phyloP scores from a whole-genome alignment of 805 yeast genomes.

The Nakazawaea sp. region DNA sequence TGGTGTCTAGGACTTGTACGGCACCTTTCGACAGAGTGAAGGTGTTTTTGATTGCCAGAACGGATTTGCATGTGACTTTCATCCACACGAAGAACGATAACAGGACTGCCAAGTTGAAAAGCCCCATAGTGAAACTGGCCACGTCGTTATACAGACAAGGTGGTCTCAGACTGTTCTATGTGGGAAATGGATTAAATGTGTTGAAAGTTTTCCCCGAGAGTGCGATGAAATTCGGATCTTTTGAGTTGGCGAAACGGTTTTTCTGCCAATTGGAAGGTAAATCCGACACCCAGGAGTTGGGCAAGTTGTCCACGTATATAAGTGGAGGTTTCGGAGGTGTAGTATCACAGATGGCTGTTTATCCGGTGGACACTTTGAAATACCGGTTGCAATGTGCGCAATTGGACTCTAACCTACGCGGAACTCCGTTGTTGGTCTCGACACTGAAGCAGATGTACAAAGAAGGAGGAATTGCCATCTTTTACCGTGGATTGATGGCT shows the following conservation, averaged over 20 bases:
- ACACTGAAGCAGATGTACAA: constrained; percentile 75
- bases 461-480: constrained; percentile 72
- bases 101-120: constrained; percentile 39
- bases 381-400: constrained; percentile 92
- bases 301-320: constrained; percentile 72
- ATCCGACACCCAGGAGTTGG: constrained; percentile 59
- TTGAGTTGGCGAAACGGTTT: constrained; percentile 76
- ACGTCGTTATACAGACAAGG: constrained; percentile 80
- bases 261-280: constrained; percentile 74
- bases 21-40: constrained; percentile 96
- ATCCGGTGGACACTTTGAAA: constrained; percentile 92
- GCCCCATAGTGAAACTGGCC: constrained; percentile 79
- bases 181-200: constrained; percentile 92
- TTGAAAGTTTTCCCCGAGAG: constrained; percentile 93
- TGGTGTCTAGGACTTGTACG: constrained; percentile 89
- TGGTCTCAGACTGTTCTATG: constrained; percentile 82
- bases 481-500: constrained; percentile 82
- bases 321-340: constrained; percentile 98
- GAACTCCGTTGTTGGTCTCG: constrained; percentile 49
- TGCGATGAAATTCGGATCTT: constrained; percentile 95
- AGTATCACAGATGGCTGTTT: constrained; percentile 83
- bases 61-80: constrained; percentile 69
- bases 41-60: constrained; percentile 87
- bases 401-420: constrained; percentile 52
- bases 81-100: constrained; percentile 41